Evolutionary conservation across 2,329 filamentous ascomycete species (phyloP).

Genomic region (Alternaria viburni): DNA sequence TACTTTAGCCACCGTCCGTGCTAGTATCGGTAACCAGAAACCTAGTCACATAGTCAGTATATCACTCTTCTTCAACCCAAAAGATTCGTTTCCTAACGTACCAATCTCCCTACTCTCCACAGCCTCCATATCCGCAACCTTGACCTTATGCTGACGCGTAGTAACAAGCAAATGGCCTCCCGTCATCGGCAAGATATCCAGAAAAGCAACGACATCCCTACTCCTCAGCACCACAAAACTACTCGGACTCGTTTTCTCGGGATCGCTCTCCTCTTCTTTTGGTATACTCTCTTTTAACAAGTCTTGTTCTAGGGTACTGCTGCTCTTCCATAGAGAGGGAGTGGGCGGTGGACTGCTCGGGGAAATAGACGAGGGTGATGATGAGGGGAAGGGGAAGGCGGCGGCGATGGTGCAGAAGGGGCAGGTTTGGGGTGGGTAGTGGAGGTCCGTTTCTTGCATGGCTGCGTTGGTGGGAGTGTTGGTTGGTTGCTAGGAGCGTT

Average conservation of each 20-base stretch:
- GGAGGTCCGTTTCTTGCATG: constrained; percentile 41
- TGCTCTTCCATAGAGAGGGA: constrained; percentile 1
- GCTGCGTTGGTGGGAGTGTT: neutral
- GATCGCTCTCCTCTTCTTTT: constrained; percentile 27
- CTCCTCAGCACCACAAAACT: constrained; percentile 76
- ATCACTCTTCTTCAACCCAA: too few species aligned
- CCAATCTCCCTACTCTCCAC: constrained; percentile 72
- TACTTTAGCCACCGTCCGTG: constrained; percentile 70
- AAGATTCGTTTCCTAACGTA: constrained; percentile 35
- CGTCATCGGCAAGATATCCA: constrained; percentile 90
- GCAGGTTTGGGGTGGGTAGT: constrained; percentile 55
- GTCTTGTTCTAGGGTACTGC: constrained; percentile 13
- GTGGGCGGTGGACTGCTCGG: neutral
- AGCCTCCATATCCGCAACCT: constrained; percentile 72
- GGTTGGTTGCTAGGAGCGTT: neutral
- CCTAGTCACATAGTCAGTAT: constrained; percentile 33
- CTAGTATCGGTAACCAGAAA: constrained; percentile 72
- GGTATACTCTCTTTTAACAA: constrained; percentile 31
- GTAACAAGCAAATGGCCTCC: constrained; percentile 78
- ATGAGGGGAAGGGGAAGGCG: constrained; percentile 51
- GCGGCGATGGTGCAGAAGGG: constrained; percentile 65
- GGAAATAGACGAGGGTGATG: neutral
- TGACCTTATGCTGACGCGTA: constrained; percentile 77
- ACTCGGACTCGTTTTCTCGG: constrained; percentile 46
- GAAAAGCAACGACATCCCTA: constrained; percentile 78